Evolutionary conservation across 164 flowering plant genomes (phyloP), one percentile per base, ranked within the genome.

Genomic region (Chimonanthus salicifolius): DNA sequence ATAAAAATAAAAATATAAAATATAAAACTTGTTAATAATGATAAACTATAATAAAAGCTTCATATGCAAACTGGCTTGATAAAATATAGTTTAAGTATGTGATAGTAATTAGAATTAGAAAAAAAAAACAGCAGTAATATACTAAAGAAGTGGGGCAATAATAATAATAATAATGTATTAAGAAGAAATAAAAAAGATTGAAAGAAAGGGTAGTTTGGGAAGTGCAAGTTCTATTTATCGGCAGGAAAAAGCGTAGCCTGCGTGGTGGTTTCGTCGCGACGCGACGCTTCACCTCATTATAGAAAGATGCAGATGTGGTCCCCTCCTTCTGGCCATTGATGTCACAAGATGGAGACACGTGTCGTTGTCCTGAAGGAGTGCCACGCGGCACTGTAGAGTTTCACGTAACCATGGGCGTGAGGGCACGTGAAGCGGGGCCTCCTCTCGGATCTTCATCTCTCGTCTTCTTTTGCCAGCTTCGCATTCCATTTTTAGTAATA

Each of bases 341-440:
- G 20, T 7, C 13, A 67, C 43, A 71, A 76, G 75, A 76, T 44
- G 33, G 16, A 2, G 71, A 70, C 78, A 68, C 43, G 63, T 68
- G 78, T 68, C 43, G 0, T 6, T 49, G 5, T 16, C 18, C 1
- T 7, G 2, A 13, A 0, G 6, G 8, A 44, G 0, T 4, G 18
- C 10, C 78, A 46, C 75, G 78, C 49, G 75, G 58, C 71, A 2
- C 6, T 18, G 3, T 20, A 20, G 2, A 15, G 11, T 18, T 11
- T n/a, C 33, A 62, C 21, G 63, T 47, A 48, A 4, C 5, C 4
- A 62, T 44, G 63, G 16, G 69, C 64, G 18, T 68, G 68, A 67
- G 5, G 20, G 75, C 78, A 76, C 78, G 75, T 76, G 78, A 71
- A 76, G 72, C 68, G 45, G 78, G 75, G 64, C 72, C 78, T 54